A percentile compares a stretch with the other conserved stretches of the same genome.
Conservation (phyloP, 768 basidiomycete genomes). For the Tylopilus sp. region DNA sequence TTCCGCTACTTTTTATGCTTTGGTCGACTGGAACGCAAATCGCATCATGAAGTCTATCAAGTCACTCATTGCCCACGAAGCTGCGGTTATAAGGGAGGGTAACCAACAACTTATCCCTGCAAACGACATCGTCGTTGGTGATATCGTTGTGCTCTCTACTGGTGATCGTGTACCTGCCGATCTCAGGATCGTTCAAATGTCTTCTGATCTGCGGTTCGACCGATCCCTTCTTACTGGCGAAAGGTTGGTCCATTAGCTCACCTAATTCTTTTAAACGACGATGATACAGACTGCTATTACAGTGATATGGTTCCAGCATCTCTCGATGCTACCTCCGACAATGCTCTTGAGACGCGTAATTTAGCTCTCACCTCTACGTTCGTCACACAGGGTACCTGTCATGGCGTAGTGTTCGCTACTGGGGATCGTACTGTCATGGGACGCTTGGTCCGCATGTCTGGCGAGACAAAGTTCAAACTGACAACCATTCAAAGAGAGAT, state of each 20-base stretch:
- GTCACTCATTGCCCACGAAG: constrained; percentile 57
- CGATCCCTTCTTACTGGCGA: constrained; percentile 53
- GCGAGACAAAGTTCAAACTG: constrained; percentile 42
- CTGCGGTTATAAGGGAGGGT: constrained; percentile 51
- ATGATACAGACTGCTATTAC: not conserved
- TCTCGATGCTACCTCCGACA: constrained; percentile 46
- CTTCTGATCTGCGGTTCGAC: constrained; percentile 51
- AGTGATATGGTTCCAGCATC: constrained; percentile 45
- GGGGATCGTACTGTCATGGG: constrained; percentile 49
- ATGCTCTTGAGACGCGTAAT: constrained; percentile 45
- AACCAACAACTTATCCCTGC: constrained; percentile 46
- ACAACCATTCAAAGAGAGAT: constrained; percentile 48
- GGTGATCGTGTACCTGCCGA: constrained; percentile 62
- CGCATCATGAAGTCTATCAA: constrained; percentile 55
- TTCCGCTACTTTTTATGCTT: constrained; percentile 46
- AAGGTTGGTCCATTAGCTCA: constrained; percentile 24
- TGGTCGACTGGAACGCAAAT: constrained; percentile 48
- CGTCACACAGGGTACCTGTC: constrained; percentile 40
- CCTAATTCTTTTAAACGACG: not conserved
- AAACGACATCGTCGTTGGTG: constrained; percentile 56
- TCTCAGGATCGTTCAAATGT: constrained; percentile 49
- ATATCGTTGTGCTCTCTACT: constrained; percentile 49
- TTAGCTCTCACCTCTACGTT: constrained; percentile 47
- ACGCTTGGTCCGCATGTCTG: constrained; percentile 53
- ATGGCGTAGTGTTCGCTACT: constrained; percentile 40